Evolutionary conservation across 257 asterid species (phyloP), one percentile per base, ranked within the genome.

Genomic region (Echites panduratus): DNA sequence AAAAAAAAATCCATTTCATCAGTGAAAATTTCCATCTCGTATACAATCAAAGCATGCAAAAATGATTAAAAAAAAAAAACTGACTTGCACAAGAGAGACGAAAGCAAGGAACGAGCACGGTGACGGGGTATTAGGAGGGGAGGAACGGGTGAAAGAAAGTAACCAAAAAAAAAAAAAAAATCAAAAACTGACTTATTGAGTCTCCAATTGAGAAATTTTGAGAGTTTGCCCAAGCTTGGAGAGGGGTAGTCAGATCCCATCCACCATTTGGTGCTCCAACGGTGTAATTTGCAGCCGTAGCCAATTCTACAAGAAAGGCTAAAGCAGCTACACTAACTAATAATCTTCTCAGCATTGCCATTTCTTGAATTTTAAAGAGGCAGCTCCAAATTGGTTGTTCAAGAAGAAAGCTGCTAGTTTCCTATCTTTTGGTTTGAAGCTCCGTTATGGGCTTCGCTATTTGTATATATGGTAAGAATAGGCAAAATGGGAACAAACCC

Each of bases 231-330:
- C 93, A 90, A 5, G 84, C 61, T 73, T 81, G 59, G n/a, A 78
- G 80, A 63, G 86, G 68, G 1, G 82, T 80, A 54, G 76, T 9
- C 58, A 78, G 87, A 40, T 85, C 87, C 96, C 97, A 89, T 22
- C 89, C 89, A 41, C 88, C 93, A 38, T 49, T 43, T 52, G 88
- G 78, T 29, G 74, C 84, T 80, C 96, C 97, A 24, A 87, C 93
- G 1, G 84, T 78, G 81, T 85, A 83, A 71, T 79, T 77, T 69
- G 83, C 83, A 26, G 93, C 96, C 82, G 67, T 71, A 29, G 79
- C 86, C 71, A 73, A 44, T 16, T 78, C 73, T 41, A 82, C 7
- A 22, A 77, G 56, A 75, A 77, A 49, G 68, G 74, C 78, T 63
- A 73, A 10, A 0, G 79, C 64, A 66, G 40, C 79, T 65, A 86